A percentile compares a stretch with the other conserved stretches of the same genome.
phyloP scores from a whole-genome alignment of 306 rosid species.

The Vicia sativa region DNA sequence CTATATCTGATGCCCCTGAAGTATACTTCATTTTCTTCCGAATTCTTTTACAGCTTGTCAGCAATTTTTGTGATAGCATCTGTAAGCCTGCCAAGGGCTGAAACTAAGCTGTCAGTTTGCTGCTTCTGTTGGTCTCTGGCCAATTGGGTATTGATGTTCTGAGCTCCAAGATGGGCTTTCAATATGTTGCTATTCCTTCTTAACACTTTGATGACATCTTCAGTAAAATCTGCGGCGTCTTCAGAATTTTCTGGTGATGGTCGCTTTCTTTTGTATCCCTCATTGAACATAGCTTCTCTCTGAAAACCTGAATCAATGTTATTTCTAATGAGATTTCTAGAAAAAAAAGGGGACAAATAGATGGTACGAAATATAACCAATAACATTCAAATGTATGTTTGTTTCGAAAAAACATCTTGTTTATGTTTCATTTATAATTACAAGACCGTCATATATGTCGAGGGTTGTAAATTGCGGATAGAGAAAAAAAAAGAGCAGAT shows the following conservation, averaged over 20 bases:
- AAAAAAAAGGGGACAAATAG: not conserved
- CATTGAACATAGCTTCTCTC: constrained; percentile 38
- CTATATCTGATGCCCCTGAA: not conserved
- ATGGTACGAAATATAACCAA: not conserved
- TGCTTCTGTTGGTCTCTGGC: constrained; percentile 60
- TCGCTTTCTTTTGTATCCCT: constrained; percentile 51
- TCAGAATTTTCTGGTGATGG: constrained; percentile 37
- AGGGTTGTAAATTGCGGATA: too few species aligned
- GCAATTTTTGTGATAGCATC: constrained; percentile 61
- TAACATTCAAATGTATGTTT: not conserved
- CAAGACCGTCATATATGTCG: not conserved
- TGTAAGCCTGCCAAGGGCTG: constrained; percentile 55
- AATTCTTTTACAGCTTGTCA: constrained; percentile 49
- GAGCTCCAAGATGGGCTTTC: constrained; percentile 51
- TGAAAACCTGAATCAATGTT: constrained; percentile 40
- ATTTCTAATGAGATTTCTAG: constrained; percentile 30
- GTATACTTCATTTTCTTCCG: constrained; percentile 23
- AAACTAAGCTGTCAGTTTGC: constrained; percentile 45
- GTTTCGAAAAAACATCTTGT: not conserved
- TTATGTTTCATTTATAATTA: not conserved
- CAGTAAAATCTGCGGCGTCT: constrained; percentile 33
- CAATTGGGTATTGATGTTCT: constrained; percentile 48
- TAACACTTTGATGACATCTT: constrained; percentile 38
- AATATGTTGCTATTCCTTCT: constrained; percentile 48
- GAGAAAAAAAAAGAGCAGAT: too few species aligned